Evolutionary conservation across 2,329 filamentous ascomycete species (phyloP).

Genomic region (Elsinoe ampelina): DNA sequence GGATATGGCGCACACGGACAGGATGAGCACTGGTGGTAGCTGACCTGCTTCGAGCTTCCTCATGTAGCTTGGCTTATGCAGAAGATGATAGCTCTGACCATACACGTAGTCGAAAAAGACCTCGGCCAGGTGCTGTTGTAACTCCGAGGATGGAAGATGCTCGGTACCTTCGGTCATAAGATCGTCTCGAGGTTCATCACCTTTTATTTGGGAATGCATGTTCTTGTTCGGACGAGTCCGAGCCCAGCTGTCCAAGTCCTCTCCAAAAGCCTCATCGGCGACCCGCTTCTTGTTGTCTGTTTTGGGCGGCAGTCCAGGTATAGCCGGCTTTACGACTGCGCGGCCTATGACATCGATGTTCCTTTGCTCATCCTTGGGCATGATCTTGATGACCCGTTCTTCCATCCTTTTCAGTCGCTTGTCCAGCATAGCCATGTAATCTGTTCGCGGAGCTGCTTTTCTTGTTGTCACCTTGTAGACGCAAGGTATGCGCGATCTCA

Average conservation of each 20-base stretch:
- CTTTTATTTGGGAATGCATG: slow-evolving; percentile 38
- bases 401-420: slow-evolving; percentile 96
- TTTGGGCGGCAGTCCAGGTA: slow-evolving; percentile 48
- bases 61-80: slow-evolving; percentile 98
- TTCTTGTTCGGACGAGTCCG: slow-evolving; percentile 33
- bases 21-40: slow-evolving; percentile 77
- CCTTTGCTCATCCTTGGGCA: slow-evolving; percentile 76
- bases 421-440: slow-evolving; percentile 99
- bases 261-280: slow-evolving; percentile 78
- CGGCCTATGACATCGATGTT: slow-evolving; percentile 59
- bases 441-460: slow-evolving; percentile 86
- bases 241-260: slow-evolving; percentile 74
- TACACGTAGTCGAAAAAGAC: slow-evolving; percentile 95
- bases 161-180: slow-evolving; percentile 75
- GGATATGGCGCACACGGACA: slow-evolving; percentile 94
- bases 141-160: slow-evolving; percentile 70
- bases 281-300: slow-evolving; percentile 64
- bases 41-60: slow-evolving; percentile 69
- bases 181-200: slow-evolving; percentile 50
- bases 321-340: slow-evolving; percentile 75
- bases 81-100: slow-evolving; percentile 84
- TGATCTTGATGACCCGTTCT: slow-evolving; percentile 89
- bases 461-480: slow-evolving; percentile 95
- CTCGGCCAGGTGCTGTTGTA: slow-evolving; percentile 88
- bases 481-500: slow-evolving; percentile 84